Evolutionary conservation across 805 yeast genomes (phyloP), one percentile per base, ranked within the genome.

Genomic region (Saccharomycopsis capsularis): DNA sequence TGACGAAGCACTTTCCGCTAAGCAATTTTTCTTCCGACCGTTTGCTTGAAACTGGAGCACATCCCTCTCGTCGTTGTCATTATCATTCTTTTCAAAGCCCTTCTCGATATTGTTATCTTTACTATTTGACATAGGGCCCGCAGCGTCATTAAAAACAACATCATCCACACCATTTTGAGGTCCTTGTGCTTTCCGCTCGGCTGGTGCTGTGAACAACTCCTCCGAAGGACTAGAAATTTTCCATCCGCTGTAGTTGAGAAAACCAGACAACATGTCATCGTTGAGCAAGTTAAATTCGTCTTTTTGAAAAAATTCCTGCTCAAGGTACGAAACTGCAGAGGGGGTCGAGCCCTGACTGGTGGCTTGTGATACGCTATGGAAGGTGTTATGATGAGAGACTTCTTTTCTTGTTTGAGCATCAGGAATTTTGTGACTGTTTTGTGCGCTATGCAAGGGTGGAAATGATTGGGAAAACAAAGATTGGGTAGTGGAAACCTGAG

Each of bases 191-290:
- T n/a, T n/a, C n/a, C n/a, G n/a, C n/a, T n/a, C n/a, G n/a, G n/a
- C n/a, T n/a, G n/a, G n/a, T n/a, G n/a, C n/a, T n/a, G n/a, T n/a
- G n/a, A n/a, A n/a, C n/a, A n/a, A n/a, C n/a, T n/a, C n/a, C n/a
- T n/a, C n/a, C 7, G 32, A 7, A 7, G 32, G 32, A 27, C 29
- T 23, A 15, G 21, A 13, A 15, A 16, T 24, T 11, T 46, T 16
- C 51, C 47, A 44, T 7, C 48, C 48, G 9, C 22, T 19, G 15
- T 29, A 44, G 30, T 48, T 34, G 18, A 48, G 40, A 23, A 48
- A 48, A 18, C 40, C 40, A 9, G 18, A 25, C 35, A 48, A 30
- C 35, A 40, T 13, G 9, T 47, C 51, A 30, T 48, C 52, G 18
- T 47, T 24, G 3, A 48, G 37, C 35, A 48, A 40, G 21, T 38